A percentile compares a stretch with the other conserved stretches of the same genome.
phyloP scores from a whole-genome alignment of 202 grass and related monocot genomes.

The Brachypodium distachyon region DNA sequence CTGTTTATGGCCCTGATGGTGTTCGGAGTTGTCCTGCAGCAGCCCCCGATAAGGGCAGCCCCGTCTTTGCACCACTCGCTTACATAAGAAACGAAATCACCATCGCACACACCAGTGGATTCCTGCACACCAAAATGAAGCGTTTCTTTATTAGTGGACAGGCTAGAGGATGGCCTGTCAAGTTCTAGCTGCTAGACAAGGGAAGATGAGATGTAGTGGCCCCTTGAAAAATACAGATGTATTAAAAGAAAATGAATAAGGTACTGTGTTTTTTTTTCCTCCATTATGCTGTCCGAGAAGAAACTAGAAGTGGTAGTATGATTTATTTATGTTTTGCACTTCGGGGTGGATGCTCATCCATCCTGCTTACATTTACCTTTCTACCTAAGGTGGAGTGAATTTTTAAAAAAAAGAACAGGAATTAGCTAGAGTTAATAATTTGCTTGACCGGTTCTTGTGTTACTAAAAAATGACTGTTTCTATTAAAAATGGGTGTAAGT shows the following conservation, averaged over 20 bases:
- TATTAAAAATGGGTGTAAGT: not conserved
- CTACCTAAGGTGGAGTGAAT: not conserved
- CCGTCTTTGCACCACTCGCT: conserved; percentile 69
- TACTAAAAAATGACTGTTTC: not conserved
- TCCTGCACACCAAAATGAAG: conserved; percentile 35
- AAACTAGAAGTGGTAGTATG: not conserved
- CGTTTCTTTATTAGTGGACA: not conserved
- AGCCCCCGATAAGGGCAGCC: conserved; percentile 65
- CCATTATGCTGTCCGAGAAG: not conserved
- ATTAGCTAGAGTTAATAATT: conserved; percentile 6
- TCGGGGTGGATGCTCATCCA: not conserved
- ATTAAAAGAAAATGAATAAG: not conserved
- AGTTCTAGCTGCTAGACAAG: not conserved
- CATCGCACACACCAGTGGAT: conserved; percentile 75
- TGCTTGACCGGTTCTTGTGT: not conserved
- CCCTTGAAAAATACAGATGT: not conserved
- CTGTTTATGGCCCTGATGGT: conserved; percentile 74
- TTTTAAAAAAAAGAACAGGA: not conserved
- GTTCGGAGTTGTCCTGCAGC: conserved; percentile 97
- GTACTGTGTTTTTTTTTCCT: not conserved
- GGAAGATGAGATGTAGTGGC: not conserved
- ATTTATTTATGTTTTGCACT: not conserved
- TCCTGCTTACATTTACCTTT: not conserved
- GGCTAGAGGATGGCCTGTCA: not conserved
- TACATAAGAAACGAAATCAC: conserved; percentile 83